phyloP scores from a whole-genome alignment of 2,329 filamentous ascomycete species.

The Diaporthe sp. region DNA sequence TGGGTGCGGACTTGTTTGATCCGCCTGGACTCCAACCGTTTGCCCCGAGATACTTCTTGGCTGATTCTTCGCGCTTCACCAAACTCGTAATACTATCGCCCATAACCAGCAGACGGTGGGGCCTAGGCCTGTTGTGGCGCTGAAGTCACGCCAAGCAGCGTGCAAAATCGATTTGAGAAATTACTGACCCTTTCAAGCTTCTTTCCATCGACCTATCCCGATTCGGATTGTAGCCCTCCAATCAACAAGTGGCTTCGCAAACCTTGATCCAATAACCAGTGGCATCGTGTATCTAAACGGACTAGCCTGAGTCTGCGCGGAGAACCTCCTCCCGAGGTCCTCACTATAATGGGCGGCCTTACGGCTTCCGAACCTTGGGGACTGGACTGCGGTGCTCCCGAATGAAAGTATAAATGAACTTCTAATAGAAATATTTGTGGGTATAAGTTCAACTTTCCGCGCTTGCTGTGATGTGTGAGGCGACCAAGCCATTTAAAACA shows the following conservation, averaged over 20 bases:
- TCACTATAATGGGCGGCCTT: constrained; percentile 11
- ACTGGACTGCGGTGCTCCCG: not conserved
- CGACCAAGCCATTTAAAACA: no score
- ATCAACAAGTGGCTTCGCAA: not conserved
- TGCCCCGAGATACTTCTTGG: not conserved
- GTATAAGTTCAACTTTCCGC: not conserved
- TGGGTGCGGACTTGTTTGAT: not conserved
- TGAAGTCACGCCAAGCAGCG: not conserved
- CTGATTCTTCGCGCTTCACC: not conserved
- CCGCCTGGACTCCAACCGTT: not conserved
- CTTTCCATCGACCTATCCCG: not conserved
- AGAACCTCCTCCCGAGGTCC: constrained; percentile 12
- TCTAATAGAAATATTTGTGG: no score
- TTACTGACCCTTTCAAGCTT: not conserved
- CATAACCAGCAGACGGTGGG: not conserved
- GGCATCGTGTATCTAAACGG: not conserved
- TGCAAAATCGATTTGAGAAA: not conserved
- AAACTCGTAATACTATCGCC: no score
- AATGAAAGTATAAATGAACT: no score
- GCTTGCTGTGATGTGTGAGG: not conserved
- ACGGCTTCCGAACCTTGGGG: not conserved
- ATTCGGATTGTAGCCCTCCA: not conserved
- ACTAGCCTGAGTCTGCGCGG: constrained; percentile 8
- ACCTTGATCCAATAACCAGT: not conserved
- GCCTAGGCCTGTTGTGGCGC: not conserved